Evolutionary conservation across 768 basidiomycete species (phyloP).

Genomic region (Pulveroboletus sp.): DNA sequence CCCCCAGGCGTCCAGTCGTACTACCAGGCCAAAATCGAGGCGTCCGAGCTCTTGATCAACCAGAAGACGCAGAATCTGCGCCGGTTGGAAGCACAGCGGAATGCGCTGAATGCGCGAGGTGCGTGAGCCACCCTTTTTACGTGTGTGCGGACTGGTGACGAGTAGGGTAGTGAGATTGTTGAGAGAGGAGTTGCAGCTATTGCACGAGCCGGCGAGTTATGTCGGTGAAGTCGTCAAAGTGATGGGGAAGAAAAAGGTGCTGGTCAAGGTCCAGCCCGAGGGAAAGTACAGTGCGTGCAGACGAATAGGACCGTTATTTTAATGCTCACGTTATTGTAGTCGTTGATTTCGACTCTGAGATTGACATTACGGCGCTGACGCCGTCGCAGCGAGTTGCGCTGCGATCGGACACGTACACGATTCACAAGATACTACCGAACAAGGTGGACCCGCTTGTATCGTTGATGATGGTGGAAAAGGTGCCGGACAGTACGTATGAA

Average conservation of each 20-base stretch:
- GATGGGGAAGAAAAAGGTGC: slow-evolving; percentile 98
- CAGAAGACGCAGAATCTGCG: slow-evolving; percentile 95
- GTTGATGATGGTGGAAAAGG: slow-evolving; percentile 99
- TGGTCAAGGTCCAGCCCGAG: slow-evolving; percentile 98
- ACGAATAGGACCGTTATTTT: background rate
- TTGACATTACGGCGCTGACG: slow-evolving; percentile 76
- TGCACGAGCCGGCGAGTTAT: slow-evolving; percentile 95
- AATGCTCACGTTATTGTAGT: slow-evolving; percentile 45
- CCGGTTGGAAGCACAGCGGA: slow-evolving; percentile 93
- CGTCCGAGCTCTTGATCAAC: slow-evolving; percentile 89
- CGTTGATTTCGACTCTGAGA: slow-evolving; percentile 89
- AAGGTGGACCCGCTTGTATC: slow-evolving; percentile 98
- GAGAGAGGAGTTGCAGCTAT: slow-evolving; percentile 86
- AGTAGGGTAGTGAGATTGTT: slow-evolving; percentile 70
- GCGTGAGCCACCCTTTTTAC: slow-evolving; percentile 13
- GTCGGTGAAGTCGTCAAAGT: slow-evolving; percentile 98
- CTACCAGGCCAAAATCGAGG: slow-evolving; percentile 95
- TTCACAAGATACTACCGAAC: slow-evolving; percentile 95
- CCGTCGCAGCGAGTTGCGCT: slow-evolving; percentile 91
- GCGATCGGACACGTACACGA: slow-evolving; percentile 92
- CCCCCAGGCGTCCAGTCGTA: slow-evolving; percentile 81
- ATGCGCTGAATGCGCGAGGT: slow-evolving; percentile 96
- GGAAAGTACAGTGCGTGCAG: slow-evolving; percentile 90
- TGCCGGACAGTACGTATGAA: slow-evolving; percentile 98
- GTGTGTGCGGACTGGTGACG: background rate